Base-by-base conservation (phyloP, 768 basidiomycete genomes). In the Panaeolus cyanescens region DNA sequence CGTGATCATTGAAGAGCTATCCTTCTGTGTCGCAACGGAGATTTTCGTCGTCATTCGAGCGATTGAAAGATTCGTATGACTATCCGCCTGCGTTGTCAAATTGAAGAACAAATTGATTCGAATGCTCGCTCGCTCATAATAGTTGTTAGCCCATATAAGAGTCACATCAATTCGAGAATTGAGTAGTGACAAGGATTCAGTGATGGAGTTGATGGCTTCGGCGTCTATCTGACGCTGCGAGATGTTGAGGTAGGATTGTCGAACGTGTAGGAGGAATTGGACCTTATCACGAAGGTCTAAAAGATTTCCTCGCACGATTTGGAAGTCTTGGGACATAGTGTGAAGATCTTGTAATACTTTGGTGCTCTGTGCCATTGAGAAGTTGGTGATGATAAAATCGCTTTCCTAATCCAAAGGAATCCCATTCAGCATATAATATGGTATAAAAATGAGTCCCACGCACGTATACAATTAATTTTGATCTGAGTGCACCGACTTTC, bases 1-100 rank as follows among this genome's bases (percentile, higher is more conserved):
- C 60, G 60, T 61, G 25, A 61, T 61, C 60, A 61, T 61, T 7
- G 60, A 61, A 15, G 60, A 61, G 19, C 60, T 61, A 40, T 61
- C 60, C 39, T 39, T 45, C 32, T 61, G 60, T 8, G 54, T 56
- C 37, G 54, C 55, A 28, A 39, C 55, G 10, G 60, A 36, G n/a
- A 61, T 61, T 34, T 61, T 61, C 8, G 34, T 56, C n/a, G 60
- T 61, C n/a, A 61, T 33, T 15, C 55, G 33, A 25, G 60, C 60
- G 22, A 61, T 61, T 22, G 39, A 42, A 34, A 61, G 31, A 37
- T 61, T 61, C 12, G 55, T 61, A 25, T 32, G 33, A 42, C 55
- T 61, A 32, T 61, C 60, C 32, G 28, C 55, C 32, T 61, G 60
- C 5, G 54, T 56, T 17, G 54, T 31, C n/a, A 61, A 40, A 22